Conservation (phyloP, 371 early-diverging fungal species). For the Blakeslea trispora region DNA sequence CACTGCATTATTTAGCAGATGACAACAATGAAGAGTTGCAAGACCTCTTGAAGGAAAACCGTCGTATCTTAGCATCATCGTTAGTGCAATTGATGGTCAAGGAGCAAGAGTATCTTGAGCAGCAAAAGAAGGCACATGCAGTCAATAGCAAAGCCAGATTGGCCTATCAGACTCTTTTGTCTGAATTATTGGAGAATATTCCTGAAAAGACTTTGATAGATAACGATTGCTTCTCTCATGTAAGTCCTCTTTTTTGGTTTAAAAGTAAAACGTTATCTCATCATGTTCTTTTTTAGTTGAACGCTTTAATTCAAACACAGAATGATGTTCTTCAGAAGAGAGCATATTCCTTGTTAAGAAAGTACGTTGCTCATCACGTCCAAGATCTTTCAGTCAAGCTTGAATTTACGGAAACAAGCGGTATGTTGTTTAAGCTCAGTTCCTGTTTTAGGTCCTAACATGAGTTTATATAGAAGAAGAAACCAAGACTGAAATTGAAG, state of each 20-base stretch:
- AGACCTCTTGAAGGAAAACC: constrained; percentile 9
- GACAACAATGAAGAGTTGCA: constrained; percentile 17
- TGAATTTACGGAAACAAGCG: constrained; percentile 42
- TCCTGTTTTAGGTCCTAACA: no score
- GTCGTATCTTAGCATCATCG: constrained; percentile 10
- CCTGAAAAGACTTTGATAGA: constrained; percentile 35
- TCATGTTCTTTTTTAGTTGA: constrained; percentile 17
- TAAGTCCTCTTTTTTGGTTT: constrained; percentile 9
- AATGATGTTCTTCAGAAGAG: constrained; percentile 48
- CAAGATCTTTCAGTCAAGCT: constrained; percentile 52
- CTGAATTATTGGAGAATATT: constrained; percentile 33
- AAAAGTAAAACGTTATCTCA: no score
- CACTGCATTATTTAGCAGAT: constrained; percentile 2
- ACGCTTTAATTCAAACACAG: constrained; percentile 19
- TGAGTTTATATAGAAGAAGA: constrained; percentile 35
- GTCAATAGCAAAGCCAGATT: constrained; percentile 14
- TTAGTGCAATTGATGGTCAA: constrained; percentile 24
- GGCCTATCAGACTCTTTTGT: constrained; percentile 33
- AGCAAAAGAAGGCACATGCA: constrained; percentile 7
- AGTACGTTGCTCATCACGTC: constrained; percentile 38
- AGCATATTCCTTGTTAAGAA: constrained; percentile 46
- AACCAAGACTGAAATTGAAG: constrained; percentile 21
- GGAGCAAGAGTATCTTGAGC: constrained; percentile 18
- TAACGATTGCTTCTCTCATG: constrained; percentile 21
- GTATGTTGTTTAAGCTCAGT: constrained; percentile 25